Evolutionary conservation across 345 rosid species (phyloP).

Genomic region (Tarenaya hassleriana): DNA sequence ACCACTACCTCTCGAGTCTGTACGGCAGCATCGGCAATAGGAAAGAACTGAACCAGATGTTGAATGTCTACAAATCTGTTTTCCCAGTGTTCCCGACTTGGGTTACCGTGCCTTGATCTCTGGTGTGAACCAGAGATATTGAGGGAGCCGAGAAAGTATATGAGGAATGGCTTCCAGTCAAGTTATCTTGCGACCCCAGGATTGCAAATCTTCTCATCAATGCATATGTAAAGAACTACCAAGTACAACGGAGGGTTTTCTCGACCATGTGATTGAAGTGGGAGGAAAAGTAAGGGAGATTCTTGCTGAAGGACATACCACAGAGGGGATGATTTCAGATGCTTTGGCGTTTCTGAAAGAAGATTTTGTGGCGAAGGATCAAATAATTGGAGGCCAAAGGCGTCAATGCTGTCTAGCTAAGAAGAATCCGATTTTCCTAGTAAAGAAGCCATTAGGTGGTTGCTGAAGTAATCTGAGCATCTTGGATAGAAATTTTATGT

Average conservation of each 20-base stretch:
- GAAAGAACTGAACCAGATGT: conserved; percentile 62
- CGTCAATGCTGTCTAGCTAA: conserved; percentile 39
- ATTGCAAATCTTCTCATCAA: conserved; percentile 69
- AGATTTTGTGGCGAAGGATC: conserved; percentile 54
- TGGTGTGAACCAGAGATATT: conserved; percentile 57
- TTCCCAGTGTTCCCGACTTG: conserved; percentile 69
- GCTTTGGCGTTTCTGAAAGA: conserved; percentile 57
- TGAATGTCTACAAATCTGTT: conserved; percentile 71
- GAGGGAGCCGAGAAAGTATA: conserved; percentile 69
- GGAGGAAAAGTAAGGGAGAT: conserved; percentile 85
- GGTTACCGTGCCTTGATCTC: conserved; percentile 80
- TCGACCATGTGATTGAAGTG: conserved; percentile 51
- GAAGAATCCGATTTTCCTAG: too few species aligned
- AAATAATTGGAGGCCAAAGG: conserved; percentile 70
- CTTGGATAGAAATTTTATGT: conserved; percentile 48
- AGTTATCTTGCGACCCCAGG: conserved; percentile 71
- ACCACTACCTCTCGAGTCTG: conserved; percentile 77
- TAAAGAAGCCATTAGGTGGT: too few species aligned
- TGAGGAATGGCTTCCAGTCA: conserved; percentile 72
- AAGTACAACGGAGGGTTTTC: conserved; percentile 50
- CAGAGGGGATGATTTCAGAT: conserved; percentile 41
- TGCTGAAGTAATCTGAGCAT: too few species aligned
- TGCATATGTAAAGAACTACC: conserved; percentile 52
- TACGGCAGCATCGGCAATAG: conserved; percentile 69
- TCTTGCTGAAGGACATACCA: conserved; percentile 63